Evolutionary conservation across 2,329 filamentous ascomycete genomes (phyloP).

Genomic region (Myriosclerotinia scirpicola): DNA sequence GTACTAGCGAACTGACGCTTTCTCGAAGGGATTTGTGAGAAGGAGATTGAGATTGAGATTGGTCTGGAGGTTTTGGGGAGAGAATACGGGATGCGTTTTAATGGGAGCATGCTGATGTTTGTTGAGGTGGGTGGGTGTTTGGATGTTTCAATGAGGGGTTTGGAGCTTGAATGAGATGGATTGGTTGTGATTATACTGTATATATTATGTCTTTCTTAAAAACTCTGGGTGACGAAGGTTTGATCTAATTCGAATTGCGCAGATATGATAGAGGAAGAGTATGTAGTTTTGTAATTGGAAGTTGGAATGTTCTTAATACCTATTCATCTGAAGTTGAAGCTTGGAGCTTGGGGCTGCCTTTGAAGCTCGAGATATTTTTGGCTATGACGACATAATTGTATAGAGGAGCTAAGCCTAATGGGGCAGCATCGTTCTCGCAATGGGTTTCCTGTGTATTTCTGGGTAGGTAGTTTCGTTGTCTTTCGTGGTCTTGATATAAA

Average conservation of each 20-base stretch:
- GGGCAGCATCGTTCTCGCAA: background rate
- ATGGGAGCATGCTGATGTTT: slow-evolving; percentile 3
- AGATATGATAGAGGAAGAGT: background rate
- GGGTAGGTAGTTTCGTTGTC: background rate
- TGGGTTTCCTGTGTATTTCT: too few species aligned
- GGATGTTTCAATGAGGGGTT: background rate
- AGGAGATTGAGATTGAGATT: background rate
- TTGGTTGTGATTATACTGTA: too few species aligned
- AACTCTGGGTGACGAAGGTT: too few species aligned
- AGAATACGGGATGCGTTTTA: slow-evolving; percentile 1
- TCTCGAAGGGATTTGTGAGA: background rate
- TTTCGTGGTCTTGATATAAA: background rate
- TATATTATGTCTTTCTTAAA: too few species aligned
- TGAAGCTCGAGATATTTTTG: background rate
- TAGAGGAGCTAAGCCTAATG: background rate
- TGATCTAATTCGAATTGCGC: background rate
- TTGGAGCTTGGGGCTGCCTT: background rate
- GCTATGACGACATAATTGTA: slow-evolving; percentile 1
- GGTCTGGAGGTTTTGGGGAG: background rate
- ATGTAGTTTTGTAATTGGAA: background rate
- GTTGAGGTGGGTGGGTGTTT: background rate
- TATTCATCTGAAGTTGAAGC: background rate
- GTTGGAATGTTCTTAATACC: too few species aligned
- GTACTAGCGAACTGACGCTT: slow-evolving; percentile 8
- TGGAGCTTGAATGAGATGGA: background rate